Percentiles rank a stretch among this genome's conserved stretches.
These are phyloP conservation scores for Annona cherimola DNA, from an alignment of 164 flowering plant genomes.

Conservation along the genomic window DNA sequence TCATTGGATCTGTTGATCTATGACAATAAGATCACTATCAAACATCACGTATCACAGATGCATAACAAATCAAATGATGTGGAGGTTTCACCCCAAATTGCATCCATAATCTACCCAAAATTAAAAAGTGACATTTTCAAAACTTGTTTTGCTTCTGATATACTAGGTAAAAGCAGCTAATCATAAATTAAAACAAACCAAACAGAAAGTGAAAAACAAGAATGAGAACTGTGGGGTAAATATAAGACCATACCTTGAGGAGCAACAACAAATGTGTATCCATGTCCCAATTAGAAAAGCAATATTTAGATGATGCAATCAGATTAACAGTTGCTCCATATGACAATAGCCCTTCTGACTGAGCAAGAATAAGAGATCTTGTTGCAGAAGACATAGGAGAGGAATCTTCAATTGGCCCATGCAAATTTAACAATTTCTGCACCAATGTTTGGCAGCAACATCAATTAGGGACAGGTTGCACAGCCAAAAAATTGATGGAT, in stretches of 20 bases:
- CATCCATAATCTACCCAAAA: too few relatives aligned
- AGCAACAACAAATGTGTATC: slow-evolving; percentile 64
- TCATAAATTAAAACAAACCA: background rate
- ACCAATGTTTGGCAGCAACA: slow-evolving; percentile 28
- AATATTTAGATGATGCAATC: slow-evolving; percentile 54
- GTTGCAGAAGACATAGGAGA: slow-evolving; percentile 61
- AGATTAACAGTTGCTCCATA: slow-evolving; percentile 67
- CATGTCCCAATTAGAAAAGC: slow-evolving; percentile 51
- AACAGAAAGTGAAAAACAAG: background rate
- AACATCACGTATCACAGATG: too few relatives aligned
- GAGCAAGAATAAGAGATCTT: slow-evolving; percentile 49
- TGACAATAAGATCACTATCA: too few relatives aligned
- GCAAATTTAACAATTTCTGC: slow-evolving; percentile 71
- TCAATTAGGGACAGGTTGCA: slow-evolving; percentile 11
- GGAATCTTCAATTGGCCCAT: slow-evolving; percentile 81
- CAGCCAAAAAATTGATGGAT: background rate
- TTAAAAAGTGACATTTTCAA: too few relatives aligned
- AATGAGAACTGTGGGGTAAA: background rate
- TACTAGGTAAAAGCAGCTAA: too few relatives aligned
- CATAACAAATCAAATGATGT: too few relatives aligned
- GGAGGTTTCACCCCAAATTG: too few relatives aligned
- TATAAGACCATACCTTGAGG: slow-evolving; percentile 57
- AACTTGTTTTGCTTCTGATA: too few relatives aligned
- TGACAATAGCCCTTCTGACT: slow-evolving; percentile 60
- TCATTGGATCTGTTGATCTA: too few relatives aligned